Evolutionary conservation across 1,284 basidiomycete species (phyloP).

Genomic region (Cutaneotrichosporon sp.): DNA sequence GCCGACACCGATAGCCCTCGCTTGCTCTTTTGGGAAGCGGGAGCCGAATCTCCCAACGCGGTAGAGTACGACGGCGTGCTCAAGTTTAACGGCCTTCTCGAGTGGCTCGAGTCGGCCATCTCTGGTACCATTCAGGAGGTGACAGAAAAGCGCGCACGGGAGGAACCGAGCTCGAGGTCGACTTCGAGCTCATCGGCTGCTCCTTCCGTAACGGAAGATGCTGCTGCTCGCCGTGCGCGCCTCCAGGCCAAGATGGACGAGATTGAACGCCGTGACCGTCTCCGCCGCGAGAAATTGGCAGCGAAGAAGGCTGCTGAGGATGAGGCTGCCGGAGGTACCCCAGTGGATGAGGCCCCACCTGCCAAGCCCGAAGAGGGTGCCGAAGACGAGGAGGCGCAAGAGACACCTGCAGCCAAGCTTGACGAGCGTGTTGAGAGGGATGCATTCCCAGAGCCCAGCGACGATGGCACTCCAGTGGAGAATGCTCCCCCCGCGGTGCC

Average conservation of each 20-base stretch:
- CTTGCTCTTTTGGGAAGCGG: conserved; percentile 35
- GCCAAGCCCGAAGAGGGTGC: conserved; percentile 13
- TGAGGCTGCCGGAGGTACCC: conserved; percentile 2
- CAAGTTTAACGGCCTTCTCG: conserved; percentile 47
- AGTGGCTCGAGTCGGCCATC: conserved; percentile 32
- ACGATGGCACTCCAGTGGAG: conserved; percentile 9
- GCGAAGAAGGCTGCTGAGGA: conserved; percentile 17
- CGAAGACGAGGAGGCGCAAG: conserved; percentile 6
- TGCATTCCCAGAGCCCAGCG: conserved; percentile 8
- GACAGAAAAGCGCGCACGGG: background rate
- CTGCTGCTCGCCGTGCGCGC: conserved; percentile 23
- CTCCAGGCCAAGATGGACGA: conserved; percentile 40
- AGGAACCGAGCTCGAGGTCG: background rate
- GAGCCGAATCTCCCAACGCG: conserved; percentile 17
- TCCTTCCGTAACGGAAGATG: conserved; percentile 7
- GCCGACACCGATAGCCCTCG: conserved; percentile 33
- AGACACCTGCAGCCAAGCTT: conserved; percentile 1
- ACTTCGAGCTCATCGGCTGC: conserved; percentile 7
- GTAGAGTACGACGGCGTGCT: conserved; percentile 40
- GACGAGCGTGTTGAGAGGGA: background rate
- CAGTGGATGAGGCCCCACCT: conserved; percentile 11
- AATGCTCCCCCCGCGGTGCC: conserved; percentile 11
- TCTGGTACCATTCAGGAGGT: conserved; percentile 5
- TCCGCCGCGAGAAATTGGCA: conserved; percentile 33
- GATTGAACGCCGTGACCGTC: conserved; percentile 37